Evolutionary conservation across 768 basidiomycete species (phyloP).

Genomic region (Mycena polygramma): DNA sequence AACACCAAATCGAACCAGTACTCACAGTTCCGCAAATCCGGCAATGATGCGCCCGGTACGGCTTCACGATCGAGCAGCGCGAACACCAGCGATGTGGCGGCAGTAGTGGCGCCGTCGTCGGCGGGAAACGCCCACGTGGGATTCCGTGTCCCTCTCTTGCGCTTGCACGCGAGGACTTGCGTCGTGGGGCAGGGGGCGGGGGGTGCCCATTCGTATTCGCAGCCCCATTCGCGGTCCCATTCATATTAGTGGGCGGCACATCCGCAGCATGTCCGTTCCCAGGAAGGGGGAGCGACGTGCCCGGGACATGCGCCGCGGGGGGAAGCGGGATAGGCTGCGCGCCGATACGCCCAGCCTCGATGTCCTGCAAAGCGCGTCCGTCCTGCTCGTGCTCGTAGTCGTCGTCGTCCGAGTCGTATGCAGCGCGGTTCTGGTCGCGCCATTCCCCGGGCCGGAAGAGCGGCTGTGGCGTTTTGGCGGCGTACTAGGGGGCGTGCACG

Average conservation of each 20-base stretch:
- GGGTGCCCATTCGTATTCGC: not conserved
- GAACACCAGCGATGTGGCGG: conserved; percentile 79
- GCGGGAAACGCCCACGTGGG: conserved; percentile 26
- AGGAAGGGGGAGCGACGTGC: conserved; percentile 6
- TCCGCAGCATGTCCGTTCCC: not conserved
- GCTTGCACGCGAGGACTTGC: not conserved
- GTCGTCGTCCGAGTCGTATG: not conserved
- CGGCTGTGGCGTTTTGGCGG: conserved; percentile 44
- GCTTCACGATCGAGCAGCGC: conserved; percentile 76
- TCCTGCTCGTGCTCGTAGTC: not conserved
- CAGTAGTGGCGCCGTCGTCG: conserved; percentile 49
- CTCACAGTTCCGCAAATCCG: conserved; percentile 73
- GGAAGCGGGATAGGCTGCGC: conserved; percentile 53
- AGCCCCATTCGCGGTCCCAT: too few relatives aligned
- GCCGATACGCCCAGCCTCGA: conserved; percentile 48
- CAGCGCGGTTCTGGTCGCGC: conserved; percentile 5
- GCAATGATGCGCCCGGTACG: conserved; percentile 85
- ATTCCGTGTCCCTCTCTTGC: too few relatives aligned
- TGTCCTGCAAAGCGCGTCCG: conserved; percentile 29
- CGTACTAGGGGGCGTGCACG: conserved; percentile 40
- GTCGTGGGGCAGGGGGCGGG: not conserved
- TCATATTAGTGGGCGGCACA: too few relatives aligned
- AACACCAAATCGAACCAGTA: too few relatives aligned
- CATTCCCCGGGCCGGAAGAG: conserved; percentile 36
- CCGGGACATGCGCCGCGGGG: conserved; percentile 7